Percentiles rank a stretch among this genome's conserved stretches.
Conservation (phyloP, 1,139 yeast genomes). For the Nakaseomyces kungkrabaensis region DNA sequence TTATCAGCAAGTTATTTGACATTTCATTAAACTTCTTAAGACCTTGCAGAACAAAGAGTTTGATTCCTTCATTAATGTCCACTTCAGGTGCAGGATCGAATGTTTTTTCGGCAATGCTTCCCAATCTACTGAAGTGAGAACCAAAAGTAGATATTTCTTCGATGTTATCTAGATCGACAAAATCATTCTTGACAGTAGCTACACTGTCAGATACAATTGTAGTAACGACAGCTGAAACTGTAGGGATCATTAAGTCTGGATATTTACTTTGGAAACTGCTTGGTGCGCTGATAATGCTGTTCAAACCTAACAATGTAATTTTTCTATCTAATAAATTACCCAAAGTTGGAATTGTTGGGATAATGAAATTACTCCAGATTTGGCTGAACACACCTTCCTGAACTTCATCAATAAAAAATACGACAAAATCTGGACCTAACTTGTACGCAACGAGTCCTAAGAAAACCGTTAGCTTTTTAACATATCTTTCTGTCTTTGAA, state of each 20-base stretch:
- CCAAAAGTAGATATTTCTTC: slow-evolving; percentile 59
- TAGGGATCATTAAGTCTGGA: slow-evolving; percentile 36
- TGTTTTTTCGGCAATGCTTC: slow-evolving; percentile 48
- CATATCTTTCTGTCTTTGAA: slow-evolving; percentile 73
- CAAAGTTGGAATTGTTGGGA: slow-evolving; percentile 57
- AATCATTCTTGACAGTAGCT: slow-evolving; percentile 28
- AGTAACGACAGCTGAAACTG: slow-evolving; percentile 44
- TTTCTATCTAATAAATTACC: slow-evolving; percentile 68
- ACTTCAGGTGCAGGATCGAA: slow-evolving; percentile 61
- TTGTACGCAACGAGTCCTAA: slow-evolving; percentile 40
- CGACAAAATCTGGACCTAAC: slow-evolving; percentile 34
- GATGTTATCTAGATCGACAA: slow-evolving; percentile 33
- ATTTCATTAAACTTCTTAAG: slow-evolving; percentile 14
- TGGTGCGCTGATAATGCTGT: slow-evolving; percentile 37
- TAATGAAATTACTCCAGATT: slow-evolving; percentile 50
- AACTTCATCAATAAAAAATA: slow-evolving; percentile 34
- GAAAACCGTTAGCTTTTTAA: slow-evolving; percentile 61
- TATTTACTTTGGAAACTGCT: slow-evolving; percentile 36
- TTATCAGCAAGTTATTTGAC: background rate
- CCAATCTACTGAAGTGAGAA: slow-evolving; percentile 66
- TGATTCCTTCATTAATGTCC: slow-evolving; percentile 31
- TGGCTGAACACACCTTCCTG: slow-evolving; percentile 45
- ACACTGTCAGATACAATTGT: slow-evolving; percentile 33
- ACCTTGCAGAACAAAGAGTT: slow-evolving; percentile 31
- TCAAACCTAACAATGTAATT: slow-evolving; percentile 62